Evolutionary conservation across 768 basidiomycete genomes (phyloP).

Genomic region (Inosperma sp.): DNA sequence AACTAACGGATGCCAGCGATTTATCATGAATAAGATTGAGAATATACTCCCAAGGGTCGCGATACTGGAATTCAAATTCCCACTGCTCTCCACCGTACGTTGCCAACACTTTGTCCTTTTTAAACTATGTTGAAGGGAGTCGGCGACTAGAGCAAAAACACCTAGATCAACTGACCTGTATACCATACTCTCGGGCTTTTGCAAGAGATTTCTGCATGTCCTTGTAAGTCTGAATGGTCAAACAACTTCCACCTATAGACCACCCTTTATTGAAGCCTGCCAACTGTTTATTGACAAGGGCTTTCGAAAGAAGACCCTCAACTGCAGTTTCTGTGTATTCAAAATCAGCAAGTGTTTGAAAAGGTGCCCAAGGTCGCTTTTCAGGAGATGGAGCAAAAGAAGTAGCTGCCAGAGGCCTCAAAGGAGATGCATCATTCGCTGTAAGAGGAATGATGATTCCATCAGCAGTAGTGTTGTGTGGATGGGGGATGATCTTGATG

Average conservation of each 20-base stretch:
- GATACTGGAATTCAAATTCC: not conserved
- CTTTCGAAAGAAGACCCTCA: conserved; percentile 7
- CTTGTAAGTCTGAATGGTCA: not conserved
- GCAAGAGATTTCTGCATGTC: conserved; percentile 1
- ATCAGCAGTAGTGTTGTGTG: conserved; percentile 4
- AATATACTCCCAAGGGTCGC: not conserved
- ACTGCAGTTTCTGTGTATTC: conserved; percentile 15
- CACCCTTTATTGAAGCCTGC: conserved; percentile 1
- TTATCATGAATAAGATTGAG: not conserved
- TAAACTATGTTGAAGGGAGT: not conserved
- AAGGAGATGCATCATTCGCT: not conserved
- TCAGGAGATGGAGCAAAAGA: conserved; percentile 6
- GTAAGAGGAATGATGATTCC: conserved; percentile 11
- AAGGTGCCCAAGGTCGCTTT: conserved; percentile 13
- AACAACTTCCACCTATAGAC: not conserved
- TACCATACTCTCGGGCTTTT: not conserved
- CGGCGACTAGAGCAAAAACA: not conserved
- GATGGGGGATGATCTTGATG: conserved; percentile 19
- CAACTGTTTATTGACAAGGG: conserved; percentile 12
- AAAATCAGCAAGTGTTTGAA: conserved; percentile 13
- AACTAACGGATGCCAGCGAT: not conserved
- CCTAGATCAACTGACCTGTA: not conserved
- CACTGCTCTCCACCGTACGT: not conserved
- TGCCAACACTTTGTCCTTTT: not conserved
- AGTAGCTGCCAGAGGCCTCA: not conserved